These are phyloP conservation scores for Torrubiellomyces zombiae DNA, from an alignment of 2,329 filamentous ascomycete species.

Conservation along the genomic window DNA sequence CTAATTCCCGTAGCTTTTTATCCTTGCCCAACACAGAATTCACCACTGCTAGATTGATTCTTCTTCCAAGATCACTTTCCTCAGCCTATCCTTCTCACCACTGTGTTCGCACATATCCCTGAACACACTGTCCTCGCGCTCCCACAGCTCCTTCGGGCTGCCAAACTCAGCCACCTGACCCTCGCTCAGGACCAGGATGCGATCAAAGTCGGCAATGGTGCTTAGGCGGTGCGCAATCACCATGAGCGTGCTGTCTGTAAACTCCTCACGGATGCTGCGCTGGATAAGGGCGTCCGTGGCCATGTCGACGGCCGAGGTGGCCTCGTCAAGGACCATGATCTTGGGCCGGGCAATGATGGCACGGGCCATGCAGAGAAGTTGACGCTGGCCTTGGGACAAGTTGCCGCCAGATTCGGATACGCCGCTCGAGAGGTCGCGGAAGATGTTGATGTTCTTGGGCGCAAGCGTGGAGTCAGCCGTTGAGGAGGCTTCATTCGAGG, in stretches of 20 bases:
- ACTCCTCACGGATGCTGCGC: slow-evolving; percentile 54
- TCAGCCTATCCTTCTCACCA: slow-evolving; percentile 38
- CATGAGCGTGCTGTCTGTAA: slow-evolving; percentile 49
- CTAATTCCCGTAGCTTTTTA: too few relatives aligned
- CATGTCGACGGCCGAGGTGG: slow-evolving; percentile 66
- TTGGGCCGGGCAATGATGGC: slow-evolving; percentile 57
- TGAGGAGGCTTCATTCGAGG: slow-evolving; percentile 20
- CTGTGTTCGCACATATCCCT: slow-evolving; percentile 46
- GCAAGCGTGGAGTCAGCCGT: slow-evolving; percentile 15
- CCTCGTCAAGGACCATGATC: slow-evolving; percentile 68
- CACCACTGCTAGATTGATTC: too few relatives aligned
- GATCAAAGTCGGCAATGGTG: slow-evolving; percentile 63
- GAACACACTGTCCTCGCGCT: slow-evolving; percentile 35
- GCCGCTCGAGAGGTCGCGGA: slow-evolving; percentile 42
- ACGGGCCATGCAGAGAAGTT: slow-evolving; percentile 58
- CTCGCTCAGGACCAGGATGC: slow-evolving; percentile 54
- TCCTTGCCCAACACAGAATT: too few relatives aligned
- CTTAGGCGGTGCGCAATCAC: slow-evolving; percentile 63
- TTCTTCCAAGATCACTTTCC: slow-evolving; percentile 23
- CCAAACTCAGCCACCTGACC: slow-evolving; percentile 54
- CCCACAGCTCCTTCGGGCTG: slow-evolving; percentile 44
- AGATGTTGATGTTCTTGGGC: slow-evolving; percentile 45
- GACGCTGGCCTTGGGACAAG: slow-evolving; percentile 59
- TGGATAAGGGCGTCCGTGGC: slow-evolving; percentile 59
- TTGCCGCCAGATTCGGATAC: slow-evolving; percentile 60